Evolutionary conservation across 441 rosid genomes (phyloP), one percentile per base, ranked within the genome.

Genomic region (Arabidopsis lyrata): DNA sequence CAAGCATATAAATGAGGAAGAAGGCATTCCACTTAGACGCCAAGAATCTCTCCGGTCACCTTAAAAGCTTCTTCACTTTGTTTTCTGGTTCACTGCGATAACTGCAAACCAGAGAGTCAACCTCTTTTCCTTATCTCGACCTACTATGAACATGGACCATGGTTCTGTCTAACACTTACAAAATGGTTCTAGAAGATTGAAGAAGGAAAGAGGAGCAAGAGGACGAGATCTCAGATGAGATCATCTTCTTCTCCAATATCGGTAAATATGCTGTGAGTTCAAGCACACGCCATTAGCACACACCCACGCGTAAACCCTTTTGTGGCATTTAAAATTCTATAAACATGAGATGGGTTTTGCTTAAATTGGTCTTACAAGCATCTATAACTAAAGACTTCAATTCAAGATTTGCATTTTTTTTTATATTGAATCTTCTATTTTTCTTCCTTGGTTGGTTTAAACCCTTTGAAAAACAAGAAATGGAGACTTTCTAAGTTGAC

Each of bases 21-120:
- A 88, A 79, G 87, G 84, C 68, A 77, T 86, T 66, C 90, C 93
- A 64, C 85, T 88, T 44, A 83, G 87, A 70, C 80, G 81, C 41
- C 82, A 80, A 73, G 93, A 84, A 44, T 66, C 84, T 32, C 68
- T 70, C 31, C 67, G 85, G 45, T 56, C 77, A 36, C 77, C 78
- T 48, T 82, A 74, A 18, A 61, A 24, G 68, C 58, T 34, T 55
- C 20, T 48, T 38, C 52, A 50, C 14, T 79, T 63, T 59, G 61
- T 69, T n/a, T 13, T 31, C 75, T 70, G 70, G 34, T 53, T 62
- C 60, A 52, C 68, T 60, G 59, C 38, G 32, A 63, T 66, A 52
- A 56, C 27, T 67, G 52, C 60, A 73, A 48, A 45, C 81, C 73
- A 64, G 76, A 69, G 64, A 58, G 59, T 78, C 69, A 68, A 70